phyloP scores from a whole-genome alignment of 768 basidiomycete species.

The Lactarius deliciosus region DNA sequence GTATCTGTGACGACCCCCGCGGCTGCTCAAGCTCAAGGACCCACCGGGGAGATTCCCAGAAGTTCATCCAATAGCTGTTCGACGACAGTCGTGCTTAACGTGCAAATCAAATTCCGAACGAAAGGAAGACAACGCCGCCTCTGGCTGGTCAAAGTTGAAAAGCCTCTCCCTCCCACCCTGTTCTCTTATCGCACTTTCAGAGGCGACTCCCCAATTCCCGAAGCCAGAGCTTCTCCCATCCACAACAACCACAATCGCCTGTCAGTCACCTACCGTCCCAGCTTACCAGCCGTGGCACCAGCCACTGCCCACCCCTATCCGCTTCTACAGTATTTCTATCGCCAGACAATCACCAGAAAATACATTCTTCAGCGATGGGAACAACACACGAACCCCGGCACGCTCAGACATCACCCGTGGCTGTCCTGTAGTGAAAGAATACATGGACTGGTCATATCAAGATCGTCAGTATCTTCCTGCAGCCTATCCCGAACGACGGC shows the following conservation, averaged over 20 bases:
- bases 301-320: neutral
- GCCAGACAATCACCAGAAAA: no score
- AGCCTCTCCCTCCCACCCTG: neutral
- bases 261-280: neutral
- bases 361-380: no score
- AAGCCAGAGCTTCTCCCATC: neutral
- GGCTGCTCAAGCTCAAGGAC: no score
- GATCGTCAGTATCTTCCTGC: neutral
- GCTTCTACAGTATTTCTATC: neutral
- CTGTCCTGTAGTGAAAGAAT: neutral
- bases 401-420: neutral
- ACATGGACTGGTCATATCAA: neutral
- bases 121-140: no score
- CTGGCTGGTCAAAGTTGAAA: neutral
- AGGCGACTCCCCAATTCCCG: neutral
- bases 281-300: neutral
- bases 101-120: no score
- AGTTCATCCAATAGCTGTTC: no score
- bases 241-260: neutral
- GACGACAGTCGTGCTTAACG: no score
- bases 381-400: no score
- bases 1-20: no score
- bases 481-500: constrained; percentile 5
- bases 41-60: no score
- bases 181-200: neutral